These are phyloP conservation scores for Stagonosporopsis tanaceti DNA, from an alignment of 2,329 filamentous ascomycete genomes.

Conservation along the genomic window DNA sequence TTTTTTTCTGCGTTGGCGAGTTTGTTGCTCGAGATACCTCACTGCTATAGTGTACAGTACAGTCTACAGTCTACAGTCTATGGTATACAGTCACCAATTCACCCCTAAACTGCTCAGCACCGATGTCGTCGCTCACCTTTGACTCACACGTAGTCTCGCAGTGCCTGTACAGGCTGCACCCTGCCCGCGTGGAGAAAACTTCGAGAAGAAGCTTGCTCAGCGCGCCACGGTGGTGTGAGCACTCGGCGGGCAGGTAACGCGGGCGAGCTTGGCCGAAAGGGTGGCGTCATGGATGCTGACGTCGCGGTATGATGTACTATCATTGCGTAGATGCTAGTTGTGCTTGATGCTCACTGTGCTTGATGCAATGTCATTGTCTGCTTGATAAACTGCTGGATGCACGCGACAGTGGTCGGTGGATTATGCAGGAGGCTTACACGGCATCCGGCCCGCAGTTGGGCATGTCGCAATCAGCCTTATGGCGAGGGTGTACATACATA, in stretches of 20 bases:
- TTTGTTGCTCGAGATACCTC: conserved; percentile 8
- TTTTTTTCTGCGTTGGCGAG: background rate
- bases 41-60: background rate
- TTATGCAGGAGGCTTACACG: conserved; percentile 10
- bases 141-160: background rate
- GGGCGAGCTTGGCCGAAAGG: conserved; percentile 20
- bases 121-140: background rate
- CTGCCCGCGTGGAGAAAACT: background rate
- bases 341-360: background rate
- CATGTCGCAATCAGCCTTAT: background rate
- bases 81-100: background rate
- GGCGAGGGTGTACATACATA: background rate
- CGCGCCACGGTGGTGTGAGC: background rate
- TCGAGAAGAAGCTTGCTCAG: conserved; percentile 2
- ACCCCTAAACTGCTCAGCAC: conserved; percentile 2
- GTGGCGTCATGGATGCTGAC: conserved; percentile 1
- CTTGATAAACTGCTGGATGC: background rate
- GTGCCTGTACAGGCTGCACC: background rate
- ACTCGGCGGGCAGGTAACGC: conserved; percentile 13
- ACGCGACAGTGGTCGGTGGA: background rate
- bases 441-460: conserved; percentile 9
- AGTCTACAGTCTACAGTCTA: no score
- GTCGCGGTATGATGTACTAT: background rate
- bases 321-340: background rate
- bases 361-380: background rate